Percentiles rank a stretch among this genome's conserved stretches.
These are phyloP conservation scores for Aureobasidium uvarum DNA, from an alignment of 2,329 filamentous ascomycete species.

Conservation along the genomic window DNA sequence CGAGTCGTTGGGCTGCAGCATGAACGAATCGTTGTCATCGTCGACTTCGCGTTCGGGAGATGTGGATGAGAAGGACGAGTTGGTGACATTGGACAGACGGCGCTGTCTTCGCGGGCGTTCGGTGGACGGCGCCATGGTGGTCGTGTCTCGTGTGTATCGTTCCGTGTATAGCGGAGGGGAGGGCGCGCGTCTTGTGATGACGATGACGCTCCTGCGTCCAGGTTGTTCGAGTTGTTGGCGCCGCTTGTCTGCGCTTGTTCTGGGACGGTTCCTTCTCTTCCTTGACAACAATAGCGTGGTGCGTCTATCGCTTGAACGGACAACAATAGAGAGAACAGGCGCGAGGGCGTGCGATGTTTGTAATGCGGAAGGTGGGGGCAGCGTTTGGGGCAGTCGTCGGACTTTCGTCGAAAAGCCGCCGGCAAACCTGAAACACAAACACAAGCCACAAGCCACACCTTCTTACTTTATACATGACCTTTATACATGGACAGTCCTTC, in stretches of 20 bases:
- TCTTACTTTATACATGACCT: neutral
- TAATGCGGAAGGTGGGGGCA: conserved; percentile 2
- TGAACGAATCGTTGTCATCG: conserved; percentile 92
- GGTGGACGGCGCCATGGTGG: conserved; percentile 18
- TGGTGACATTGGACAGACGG: conserved; percentile 35
- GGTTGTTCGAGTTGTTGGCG: neutral
- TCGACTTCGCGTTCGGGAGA: conserved; percentile 75
- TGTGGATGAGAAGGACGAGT: conserved; percentile 64
- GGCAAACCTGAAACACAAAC: conserved; percentile 8
- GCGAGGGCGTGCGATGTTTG: neutral
- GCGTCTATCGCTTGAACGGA: neutral
- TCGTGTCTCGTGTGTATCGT: neutral
- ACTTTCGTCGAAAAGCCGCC: neutral
- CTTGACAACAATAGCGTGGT: neutral
- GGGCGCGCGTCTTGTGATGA: conserved; percentile 12
- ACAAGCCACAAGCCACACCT: neutral
- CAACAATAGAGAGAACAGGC: neutral
- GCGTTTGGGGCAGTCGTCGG: conserved; percentile 11
- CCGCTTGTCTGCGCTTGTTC: neutral
- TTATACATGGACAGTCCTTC: neutral
- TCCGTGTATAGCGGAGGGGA: neutral
- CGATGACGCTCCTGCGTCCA: conserved; percentile 10
- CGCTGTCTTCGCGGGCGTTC: conserved; percentile 27
- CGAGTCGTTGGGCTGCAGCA: conserved; percentile 79
- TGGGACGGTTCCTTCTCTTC: neutral